Evolutionary conservation across 129 eudicot species (phyloP), one percentile per base, ranked within the genome.

Genomic region (Lonicera japonica): DNA sequence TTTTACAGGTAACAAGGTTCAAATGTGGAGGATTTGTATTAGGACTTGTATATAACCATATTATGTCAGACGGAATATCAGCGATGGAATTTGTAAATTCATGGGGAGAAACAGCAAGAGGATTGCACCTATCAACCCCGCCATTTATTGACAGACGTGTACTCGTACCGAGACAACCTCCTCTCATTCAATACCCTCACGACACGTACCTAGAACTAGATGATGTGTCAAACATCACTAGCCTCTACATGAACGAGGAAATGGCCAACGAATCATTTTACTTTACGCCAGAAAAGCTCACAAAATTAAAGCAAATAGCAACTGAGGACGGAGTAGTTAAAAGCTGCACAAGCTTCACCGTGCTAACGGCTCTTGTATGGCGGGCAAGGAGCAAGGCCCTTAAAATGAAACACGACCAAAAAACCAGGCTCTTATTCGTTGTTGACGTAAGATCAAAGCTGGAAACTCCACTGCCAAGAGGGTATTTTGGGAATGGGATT

Each of bases 401-500:
- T 4, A 58, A 58, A 34, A 29, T 58, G 19, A 25, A 14, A 15
- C 20, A 19, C 2, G 21, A 25, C 10, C 41, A 34, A 25, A 12
- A 58, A 17, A 63, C 68, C 9, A 46, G 24, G 25, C 25, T 63
- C 16, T 38, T 47, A 11, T 21, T 47, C 21, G 56, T 55, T 3
- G 56, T 63, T 11, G 56, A 63, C 14, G 68, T 21, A 4, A 17
- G 56, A 16, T 51, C 56, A 2, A 63, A 21, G 43, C 21, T 63
- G 8, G 11, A 21, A 1, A 55, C 56, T 15, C 21, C 56, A 7
- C 56, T 22, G 40, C 68, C 68, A 22, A 47, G 46, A 47, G 55
- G 55, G 36, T 63, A 63, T 23, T 63, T 63, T 46, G 68, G 68
- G 1, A 46, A 46, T 47, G 68, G 36, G 16, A 40, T 61, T 43